Base-by-base conservation (phyloP, 306 rosid species). In the Citrullus mucosospermus region DNA sequence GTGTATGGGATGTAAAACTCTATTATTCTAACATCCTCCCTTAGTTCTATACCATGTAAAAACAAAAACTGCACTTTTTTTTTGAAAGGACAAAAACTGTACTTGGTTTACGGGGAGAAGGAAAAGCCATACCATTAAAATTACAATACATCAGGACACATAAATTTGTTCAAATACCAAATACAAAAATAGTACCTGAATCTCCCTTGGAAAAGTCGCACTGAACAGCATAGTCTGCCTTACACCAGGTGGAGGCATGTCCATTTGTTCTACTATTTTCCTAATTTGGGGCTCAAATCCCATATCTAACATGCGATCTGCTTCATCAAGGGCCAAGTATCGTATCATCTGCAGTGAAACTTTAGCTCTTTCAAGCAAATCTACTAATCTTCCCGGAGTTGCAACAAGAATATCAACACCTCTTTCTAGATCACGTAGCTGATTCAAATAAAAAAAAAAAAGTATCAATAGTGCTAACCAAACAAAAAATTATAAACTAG, bases 401-500 rank as follows among this genome's bases (percentile, higher is more conserved):
- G 97, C 98, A 60, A 93, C 97, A 84, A 92, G 97, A 86, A 92
- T 92, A 80, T 92, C 97, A 78, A 90, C 97, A 62, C 97, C 97
- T 85, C 91, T 89, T 88, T 92, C 97, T 78, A 92, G 92, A 43
- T 92, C 97, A 67, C 97, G 89, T 78, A 93, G 85, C 98, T 93
- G 88, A 57, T 70, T 62, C n/a, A 53, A 53, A 5, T 75, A 78
- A 59, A 78, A n/a, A 80, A 48, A 16, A 20, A 41, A 20, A 25
- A 39, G 13, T 71, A 56, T 88, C 55, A 88, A 43, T 51, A 60
- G 60, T 58, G 20, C 55, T 78, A 77, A 28, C 50, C 36, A 73
- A 58, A 77, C 50, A 56, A 54, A 30, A 48, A 70, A 51, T 2
- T 51, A 50, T 16, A 53, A 28, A 73, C 48, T 30, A 17, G 30